Conservation (phyloP, 164 flowering plant species). For the Piper betle region DNA sequence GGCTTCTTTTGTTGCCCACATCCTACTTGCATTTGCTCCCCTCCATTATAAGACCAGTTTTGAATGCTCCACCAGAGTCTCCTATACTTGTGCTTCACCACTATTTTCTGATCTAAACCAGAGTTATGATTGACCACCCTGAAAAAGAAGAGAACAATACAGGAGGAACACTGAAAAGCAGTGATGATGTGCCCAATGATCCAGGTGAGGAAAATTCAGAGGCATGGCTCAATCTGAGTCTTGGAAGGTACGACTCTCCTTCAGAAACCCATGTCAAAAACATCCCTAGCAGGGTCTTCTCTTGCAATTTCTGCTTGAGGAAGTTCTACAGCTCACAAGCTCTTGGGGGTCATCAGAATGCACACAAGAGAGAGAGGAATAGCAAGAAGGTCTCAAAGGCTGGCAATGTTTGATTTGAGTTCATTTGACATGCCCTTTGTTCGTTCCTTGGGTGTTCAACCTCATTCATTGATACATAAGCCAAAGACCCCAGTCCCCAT, state of each 20-base stretch:
- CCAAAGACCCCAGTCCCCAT: slow-evolving; percentile 15
- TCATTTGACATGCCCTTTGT: slow-evolving; percentile 6
- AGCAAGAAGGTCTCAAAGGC: slow-evolving; percentile 25
- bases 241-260: slow-evolving; percentile 15
- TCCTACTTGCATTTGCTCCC: slow-evolving; percentile 4
- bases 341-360: slow-evolving; percentile 53
- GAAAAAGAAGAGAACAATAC: slow-evolving; percentile 13
- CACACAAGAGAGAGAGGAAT: slow-evolving; percentile 50
- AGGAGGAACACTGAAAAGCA: slow-evolving; percentile 1
- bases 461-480: slow-evolving; percentile 59
- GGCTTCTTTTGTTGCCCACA: slow-evolving; percentile 11
- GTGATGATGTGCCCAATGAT: slow-evolving; percentile 8
- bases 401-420: slow-evolving; percentile 18
- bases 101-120: slow-evolving; percentile 1
- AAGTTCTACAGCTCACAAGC: slow-evolving; percentile 55
- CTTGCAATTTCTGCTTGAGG: slow-evolving; percentile 57
- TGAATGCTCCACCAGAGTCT: slow-evolving; percentile 11
- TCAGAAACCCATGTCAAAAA: slow-evolving; percentile 16
- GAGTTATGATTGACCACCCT: slow-evolving; percentile 11
- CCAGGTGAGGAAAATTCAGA: slow-evolving; percentile 15
- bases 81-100: slow-evolving; percentile 1
- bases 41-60: slow-evolving; percentile 15
- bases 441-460: slow-evolving; percentile 47
- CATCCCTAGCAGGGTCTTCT: slow-evolving; percentile 29
- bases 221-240: slow-evolving; percentile 36